Evolutionary conservation across 2,329 filamentous ascomycete species (phyloP).

Genomic region (Alternaria viburni): DNA sequence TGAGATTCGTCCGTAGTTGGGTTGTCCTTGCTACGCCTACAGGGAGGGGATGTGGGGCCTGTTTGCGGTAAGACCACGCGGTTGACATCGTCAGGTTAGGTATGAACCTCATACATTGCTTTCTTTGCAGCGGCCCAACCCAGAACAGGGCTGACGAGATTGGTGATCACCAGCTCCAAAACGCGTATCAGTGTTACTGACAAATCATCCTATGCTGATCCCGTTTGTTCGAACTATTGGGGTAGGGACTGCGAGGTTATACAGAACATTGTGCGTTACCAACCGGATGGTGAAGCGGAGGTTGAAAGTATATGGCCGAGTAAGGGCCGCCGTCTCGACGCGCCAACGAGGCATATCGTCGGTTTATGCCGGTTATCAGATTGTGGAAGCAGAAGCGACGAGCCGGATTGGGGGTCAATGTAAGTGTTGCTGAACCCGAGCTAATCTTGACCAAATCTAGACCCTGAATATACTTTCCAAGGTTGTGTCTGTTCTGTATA

Average conservation of each 20-base stretch:
- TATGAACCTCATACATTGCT: not conserved
- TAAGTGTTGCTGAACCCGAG: not conserved
- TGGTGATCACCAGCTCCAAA: not conserved
- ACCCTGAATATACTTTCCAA: not conserved
- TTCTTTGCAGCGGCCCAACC: not conserved
- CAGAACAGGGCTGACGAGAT: not conserved
- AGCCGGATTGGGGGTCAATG: not conserved
- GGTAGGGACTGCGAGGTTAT: not conserved
- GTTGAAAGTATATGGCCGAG: not conserved
- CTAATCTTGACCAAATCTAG: not conserved
- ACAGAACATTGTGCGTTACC: not conserved
- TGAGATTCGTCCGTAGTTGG: not conserved
- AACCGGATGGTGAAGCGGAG: constrained; percentile 1
- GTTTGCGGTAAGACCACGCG: not conserved
- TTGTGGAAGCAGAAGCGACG: not conserved
- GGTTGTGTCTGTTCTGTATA: not conserved
- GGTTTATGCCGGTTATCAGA: not conserved
- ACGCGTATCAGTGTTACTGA: not conserved
- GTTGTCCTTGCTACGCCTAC: not conserved
- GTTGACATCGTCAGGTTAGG: not conserved
- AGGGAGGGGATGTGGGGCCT: not conserved
- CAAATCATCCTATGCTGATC: not conserved
- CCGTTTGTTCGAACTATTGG: not conserved
- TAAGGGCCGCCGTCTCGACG: not conserved
- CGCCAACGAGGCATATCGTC: not conserved